Conservation (phyloP, 2,329 filamentous ascomycete genomes). For the Talaromyces atroroseus region DNA sequence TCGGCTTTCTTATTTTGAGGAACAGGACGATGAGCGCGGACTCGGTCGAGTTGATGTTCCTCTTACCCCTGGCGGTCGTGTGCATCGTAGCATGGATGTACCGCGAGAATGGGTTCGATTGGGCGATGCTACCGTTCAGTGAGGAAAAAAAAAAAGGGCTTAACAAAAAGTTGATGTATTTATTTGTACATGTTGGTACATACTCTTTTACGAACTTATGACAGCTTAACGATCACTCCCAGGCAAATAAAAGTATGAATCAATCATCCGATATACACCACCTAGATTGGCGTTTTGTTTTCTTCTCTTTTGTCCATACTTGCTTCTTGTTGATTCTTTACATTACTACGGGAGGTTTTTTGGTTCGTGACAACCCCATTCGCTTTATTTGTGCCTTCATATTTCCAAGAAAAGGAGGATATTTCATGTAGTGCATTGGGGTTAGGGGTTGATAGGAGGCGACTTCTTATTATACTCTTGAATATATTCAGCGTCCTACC, state of each 20-base stretch:
- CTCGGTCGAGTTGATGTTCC: slow-evolving; percentile 50
- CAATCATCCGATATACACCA: background rate
- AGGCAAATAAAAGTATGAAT: background rate
- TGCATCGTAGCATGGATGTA: slow-evolving; percentile 62
- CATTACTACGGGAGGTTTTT: background rate
- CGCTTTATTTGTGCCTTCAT: background rate
- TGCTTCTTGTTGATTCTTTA: background rate
- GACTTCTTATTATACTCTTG: too few relatives aligned
- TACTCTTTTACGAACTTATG: background rate
- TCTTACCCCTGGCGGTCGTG: slow-evolving; percentile 57
- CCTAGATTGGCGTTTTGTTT: background rate
- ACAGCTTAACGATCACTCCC: slow-evolving; percentile 9
- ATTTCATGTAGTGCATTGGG: background rate
- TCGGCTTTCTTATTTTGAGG: slow-evolving; percentile 63
- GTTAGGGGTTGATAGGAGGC: background rate
- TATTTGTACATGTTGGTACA: background rate
- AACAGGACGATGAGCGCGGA: slow-evolving; percentile 49
- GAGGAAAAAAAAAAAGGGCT: background rate
- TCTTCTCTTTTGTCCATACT: background rate
- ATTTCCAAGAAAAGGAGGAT: too few relatives aligned
- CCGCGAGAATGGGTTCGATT: slow-evolving; percentile 49
- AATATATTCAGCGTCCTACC: too few relatives aligned
- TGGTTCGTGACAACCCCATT: too few relatives aligned
- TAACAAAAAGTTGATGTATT: background rate
- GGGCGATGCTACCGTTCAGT: slow-evolving; percentile 25